phyloP scores from a whole-genome alignment of 345 rosid species.

The Triadica sebifera region DNA sequence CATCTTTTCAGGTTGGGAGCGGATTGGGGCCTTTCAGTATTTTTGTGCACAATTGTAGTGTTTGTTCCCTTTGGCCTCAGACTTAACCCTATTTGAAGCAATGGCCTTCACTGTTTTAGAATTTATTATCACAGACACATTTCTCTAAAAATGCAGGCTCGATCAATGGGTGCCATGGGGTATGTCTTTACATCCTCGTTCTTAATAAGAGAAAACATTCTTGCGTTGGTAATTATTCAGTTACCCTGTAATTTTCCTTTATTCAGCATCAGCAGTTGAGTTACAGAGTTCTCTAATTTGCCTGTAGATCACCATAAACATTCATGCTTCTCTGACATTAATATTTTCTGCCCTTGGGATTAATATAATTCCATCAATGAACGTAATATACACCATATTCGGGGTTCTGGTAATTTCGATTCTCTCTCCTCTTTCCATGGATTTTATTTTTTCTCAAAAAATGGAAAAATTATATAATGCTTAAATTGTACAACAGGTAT shows the following conservation, averaged over 20 bases:
- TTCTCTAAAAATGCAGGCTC: slow-evolving; percentile 51
- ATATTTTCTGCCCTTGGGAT: slow-evolving; percentile 70
- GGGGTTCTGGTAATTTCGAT: slow-evolving; percentile 63
- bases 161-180: slow-evolving; percentile 73
- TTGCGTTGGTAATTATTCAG: slow-evolving; percentile 59
- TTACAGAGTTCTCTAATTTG: slow-evolving; percentile 15
- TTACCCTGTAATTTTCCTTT: slow-evolving; percentile 4
- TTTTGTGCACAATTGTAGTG: slow-evolving; percentile 76
- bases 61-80: slow-evolving; percentile 30
- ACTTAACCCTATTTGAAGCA: slow-evolving; percentile 21
- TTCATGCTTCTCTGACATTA: slow-evolving; percentile 73
- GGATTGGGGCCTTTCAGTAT: slow-evolving; percentile 70
- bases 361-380: slow-evolving; percentile 79
- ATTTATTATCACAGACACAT: slow-evolving; percentile 19
- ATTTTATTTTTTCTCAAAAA: background rate
- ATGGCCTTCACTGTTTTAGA: slow-evolving; percentile 12
- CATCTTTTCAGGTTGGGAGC: slow-evolving; percentile 54
- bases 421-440: background rate
- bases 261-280: background rate
- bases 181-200: slow-evolving; percentile 83
- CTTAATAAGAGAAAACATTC: slow-evolving; percentile 88
- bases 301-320: slow-evolving; percentile 82
- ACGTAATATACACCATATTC: slow-evolving; percentile 63
- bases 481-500: slow-evolving; percentile 45
- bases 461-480: background rate